These are phyloP conservation scores for Potentilla sterilis DNA, from an alignment of 306 rosid genomes.

Conservation along the genomic window DNA sequence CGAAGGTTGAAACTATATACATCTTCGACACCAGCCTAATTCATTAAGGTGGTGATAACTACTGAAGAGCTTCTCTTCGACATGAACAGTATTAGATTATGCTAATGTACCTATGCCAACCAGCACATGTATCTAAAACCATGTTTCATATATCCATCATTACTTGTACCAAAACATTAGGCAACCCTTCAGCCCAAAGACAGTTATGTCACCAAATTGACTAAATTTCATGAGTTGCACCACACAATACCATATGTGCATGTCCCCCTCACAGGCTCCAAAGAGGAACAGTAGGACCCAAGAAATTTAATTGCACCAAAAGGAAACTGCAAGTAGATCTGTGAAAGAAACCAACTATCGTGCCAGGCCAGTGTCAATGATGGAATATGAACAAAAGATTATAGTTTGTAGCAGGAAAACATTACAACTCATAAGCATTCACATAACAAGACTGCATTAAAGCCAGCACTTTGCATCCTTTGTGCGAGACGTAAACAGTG, in stretches of 20 bases:
- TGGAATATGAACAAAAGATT: not conserved
- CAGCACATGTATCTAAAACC: not conserved
- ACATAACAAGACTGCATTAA: not conserved
- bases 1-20: not conserved
- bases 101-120: not conserved
- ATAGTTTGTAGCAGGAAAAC: not conserved
- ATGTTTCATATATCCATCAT: not conserved
- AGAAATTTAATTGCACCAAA: not conserved
- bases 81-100: not conserved
- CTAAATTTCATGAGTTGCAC: not conserved
- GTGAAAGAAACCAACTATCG: not conserved
- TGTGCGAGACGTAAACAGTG: not conserved
- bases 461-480: not conserved
- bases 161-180: not conserved
- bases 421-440: not conserved
- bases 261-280: constrained; percentile 1
- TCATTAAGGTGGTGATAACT: not conserved
- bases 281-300: not conserved
- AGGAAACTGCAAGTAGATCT: not conserved
- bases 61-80: not conserved
- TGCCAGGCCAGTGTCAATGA: not conserved
- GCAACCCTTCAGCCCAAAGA: not conserved
- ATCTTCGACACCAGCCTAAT: not conserved
- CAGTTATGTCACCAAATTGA: not conserved
- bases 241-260: not conserved